Evolutionary conservation across 345 rosid genomes (phyloP).

Genomic region (Heritiera fomes): DNA sequence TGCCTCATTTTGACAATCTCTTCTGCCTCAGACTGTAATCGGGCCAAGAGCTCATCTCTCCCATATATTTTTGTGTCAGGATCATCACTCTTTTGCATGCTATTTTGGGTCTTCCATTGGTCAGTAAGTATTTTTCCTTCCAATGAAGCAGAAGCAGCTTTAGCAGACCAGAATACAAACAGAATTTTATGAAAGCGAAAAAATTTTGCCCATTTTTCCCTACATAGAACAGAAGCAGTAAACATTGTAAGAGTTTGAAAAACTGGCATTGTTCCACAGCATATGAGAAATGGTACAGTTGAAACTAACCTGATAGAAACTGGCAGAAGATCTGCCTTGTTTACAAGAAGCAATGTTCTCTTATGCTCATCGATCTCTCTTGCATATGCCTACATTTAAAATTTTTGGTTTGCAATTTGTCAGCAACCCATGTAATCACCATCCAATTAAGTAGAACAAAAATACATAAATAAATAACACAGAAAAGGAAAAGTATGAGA

Average conservation of each 20-base stretch:
- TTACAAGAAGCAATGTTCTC: conserved; percentile 82
- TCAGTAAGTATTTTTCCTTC: conserved; percentile 63
- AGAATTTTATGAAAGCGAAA: conserved; percentile 57
- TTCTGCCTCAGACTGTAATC: conserved; percentile 72
- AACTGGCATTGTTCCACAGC: not conserved
- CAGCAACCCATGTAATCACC: not conserved
- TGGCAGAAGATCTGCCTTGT: conserved; percentile 94
- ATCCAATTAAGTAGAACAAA: not conserved
- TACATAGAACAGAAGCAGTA: conserved; percentile 30
- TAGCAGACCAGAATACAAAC: conserved; percentile 91
- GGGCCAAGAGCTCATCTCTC: conserved; percentile 79
- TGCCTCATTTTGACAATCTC: conserved; percentile 62
- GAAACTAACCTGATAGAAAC: conserved; percentile 59
- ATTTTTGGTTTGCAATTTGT: not conserved
- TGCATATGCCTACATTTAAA: conserved; percentile 61
- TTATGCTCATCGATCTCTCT: conserved; percentile 73
- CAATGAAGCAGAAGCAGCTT: conserved; percentile 74
- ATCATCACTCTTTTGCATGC: conserved; percentile 40
- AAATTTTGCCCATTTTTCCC: conserved; percentile 84
- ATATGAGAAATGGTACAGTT: not conserved
- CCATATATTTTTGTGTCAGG: conserved; percentile 63
- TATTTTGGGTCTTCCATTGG: conserved; percentile 37
- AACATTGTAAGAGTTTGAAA: conserved; percentile 16
- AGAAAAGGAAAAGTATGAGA: not conserved
- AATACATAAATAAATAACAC: not conserved